Percentiles rank a stretch among this genome's conserved stretches.
Evolutionary conservation across 208 protist species (phyloP).

Genomic region (Crithidia brevicula): DNA sequence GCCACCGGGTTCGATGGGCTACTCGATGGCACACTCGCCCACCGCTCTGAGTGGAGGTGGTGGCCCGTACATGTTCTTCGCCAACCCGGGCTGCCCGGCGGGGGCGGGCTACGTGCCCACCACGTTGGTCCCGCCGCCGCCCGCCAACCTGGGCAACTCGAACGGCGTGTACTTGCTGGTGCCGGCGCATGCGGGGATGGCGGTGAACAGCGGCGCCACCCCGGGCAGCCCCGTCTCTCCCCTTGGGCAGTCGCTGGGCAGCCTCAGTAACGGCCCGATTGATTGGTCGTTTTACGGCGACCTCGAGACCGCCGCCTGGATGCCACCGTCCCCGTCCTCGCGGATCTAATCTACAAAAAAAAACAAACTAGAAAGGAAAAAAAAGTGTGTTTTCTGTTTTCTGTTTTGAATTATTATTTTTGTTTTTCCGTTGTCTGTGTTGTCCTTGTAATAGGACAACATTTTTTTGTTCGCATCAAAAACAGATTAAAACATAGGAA

Average conservation of each 20-base stretch:
- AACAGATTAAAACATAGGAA: no score
- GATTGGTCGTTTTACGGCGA: slow-evolving; percentile 54
- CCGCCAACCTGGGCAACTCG: slow-evolving; percentile 17
- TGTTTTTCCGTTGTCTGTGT: slow-evolving; percentile 3
- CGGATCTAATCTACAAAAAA: slow-evolving; percentile 7
- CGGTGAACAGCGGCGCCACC: background rate
- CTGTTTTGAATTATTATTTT: slow-evolving; percentile 4
- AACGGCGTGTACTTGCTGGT: slow-evolving; percentile 27
- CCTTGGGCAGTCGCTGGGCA: slow-evolving; percentile 24
- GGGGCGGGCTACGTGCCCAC: slow-evolving; percentile 10
- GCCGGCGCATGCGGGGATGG: slow-evolving; percentile 10
- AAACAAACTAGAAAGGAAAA: background rate
- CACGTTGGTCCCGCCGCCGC: slow-evolving; percentile 18
- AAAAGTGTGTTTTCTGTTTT: slow-evolving; percentile 8
- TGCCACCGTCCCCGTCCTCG: slow-evolving; percentile 21
- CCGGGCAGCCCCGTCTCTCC: slow-evolving; percentile 13
- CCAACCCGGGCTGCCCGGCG: slow-evolving; percentile 3
- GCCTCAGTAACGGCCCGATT: slow-evolving; percentile 27
- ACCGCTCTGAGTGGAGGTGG: background rate
- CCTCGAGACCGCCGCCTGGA: slow-evolving; percentile 34
- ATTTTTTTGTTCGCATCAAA: no score
- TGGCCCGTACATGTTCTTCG: slow-evolving; percentile 25
- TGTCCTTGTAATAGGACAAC: no score
- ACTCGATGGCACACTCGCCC: slow-evolving; percentile 6
- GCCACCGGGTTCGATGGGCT: slow-evolving; percentile 7